A percentile compares a stretch with the other conserved stretches of the same genome.
These are phyloP conservation scores for Keqinozyma sinolaborantium DNA, from an alignment of 1,139 yeast species.

Conservation along the genomic window DNA sequence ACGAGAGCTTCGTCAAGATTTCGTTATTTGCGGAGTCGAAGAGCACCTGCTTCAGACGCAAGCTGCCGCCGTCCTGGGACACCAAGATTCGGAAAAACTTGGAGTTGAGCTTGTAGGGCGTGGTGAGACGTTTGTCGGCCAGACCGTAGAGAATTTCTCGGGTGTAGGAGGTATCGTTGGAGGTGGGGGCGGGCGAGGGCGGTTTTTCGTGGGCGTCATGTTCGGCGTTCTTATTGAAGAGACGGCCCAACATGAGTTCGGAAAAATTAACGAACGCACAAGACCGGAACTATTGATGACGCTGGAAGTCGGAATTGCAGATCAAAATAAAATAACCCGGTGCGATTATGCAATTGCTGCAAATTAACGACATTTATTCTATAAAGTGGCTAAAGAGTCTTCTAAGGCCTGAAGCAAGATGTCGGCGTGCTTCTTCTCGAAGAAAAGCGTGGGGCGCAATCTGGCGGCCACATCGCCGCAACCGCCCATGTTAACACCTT, in stretches of 20 bases:
- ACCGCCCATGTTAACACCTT: conserved; percentile 77
- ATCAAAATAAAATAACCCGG: neutral
- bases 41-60: conserved; percentile 45
- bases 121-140: conserved; percentile 24
- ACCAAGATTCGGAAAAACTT: conserved; percentile 42
- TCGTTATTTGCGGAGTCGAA: conserved; percentile 39
- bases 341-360: neutral
- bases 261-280: too few species aligned
- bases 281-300: neutral
- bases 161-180: conserved; percentile 42
- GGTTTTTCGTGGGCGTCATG: conserved; percentile 10
- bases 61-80: conserved; percentile 51
- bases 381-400: conserved; percentile 19
- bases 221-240: conserved; percentile 21
- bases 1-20: conserved; percentile 1
- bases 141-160: conserved; percentile 43
- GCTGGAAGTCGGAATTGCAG: neutral
- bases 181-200: conserved; percentile 15
- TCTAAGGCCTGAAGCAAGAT: conserved; percentile 48
- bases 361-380: conserved; percentile 5
- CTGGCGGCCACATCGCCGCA: conserved; percentile 74
- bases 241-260: conserved; percentile 28
- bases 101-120: conserved; percentile 28
- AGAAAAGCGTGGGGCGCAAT: conserved; percentile 72
- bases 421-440: conserved; percentile 76